These are phyloP conservation scores for Colletotrichum gigasporum DNA, from an alignment of 2,329 filamentous ascomycete species.

Conservation along the genomic window DNA sequence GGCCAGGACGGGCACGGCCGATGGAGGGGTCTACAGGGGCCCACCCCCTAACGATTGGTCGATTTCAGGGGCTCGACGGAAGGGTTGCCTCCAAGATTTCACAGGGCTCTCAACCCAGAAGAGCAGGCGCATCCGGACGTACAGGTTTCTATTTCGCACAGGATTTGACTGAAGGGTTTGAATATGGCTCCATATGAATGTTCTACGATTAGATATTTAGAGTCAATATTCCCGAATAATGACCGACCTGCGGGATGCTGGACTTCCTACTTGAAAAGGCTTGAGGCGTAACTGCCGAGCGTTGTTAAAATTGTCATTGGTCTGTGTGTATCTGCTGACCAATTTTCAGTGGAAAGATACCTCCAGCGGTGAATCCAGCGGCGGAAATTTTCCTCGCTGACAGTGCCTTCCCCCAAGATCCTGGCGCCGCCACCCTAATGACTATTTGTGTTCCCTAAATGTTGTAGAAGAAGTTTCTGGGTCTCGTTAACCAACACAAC, in stretches of 20 bases:
- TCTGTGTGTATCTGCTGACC: constrained; percentile 31
- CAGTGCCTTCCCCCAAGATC: not conserved
- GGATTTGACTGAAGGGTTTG: not conserved
- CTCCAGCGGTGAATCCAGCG: not conserved
- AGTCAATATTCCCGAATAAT: no score
- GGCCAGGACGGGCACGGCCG: constrained; percentile 18
- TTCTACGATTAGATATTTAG: not conserved
- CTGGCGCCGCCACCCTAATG: constrained; percentile 12
- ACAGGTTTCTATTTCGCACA: not conserved
- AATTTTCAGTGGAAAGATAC: constrained; percentile 27
- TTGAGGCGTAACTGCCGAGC: no score
- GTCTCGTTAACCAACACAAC: not conserved
- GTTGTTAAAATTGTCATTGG: not conserved
- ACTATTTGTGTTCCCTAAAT: constrained; percentile 6
- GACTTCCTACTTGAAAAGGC: no score
- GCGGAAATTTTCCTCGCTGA: constrained; percentile 30
- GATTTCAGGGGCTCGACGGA: constrained; percentile 6
- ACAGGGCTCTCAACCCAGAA: constrained; percentile 23
- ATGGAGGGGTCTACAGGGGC: constrained; percentile 29
- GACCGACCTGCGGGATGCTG: no score
- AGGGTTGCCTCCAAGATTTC: not conserved
- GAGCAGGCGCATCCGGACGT: constrained; percentile 1
- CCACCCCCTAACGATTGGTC: constrained; percentile 23
- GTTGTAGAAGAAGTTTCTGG: not conserved
- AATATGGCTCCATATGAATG: no score